A percentile compares a stretch with the other conserved stretches of the same genome.
Conservation (phyloP, 768 basidiomycete genomes). For the Tylopilus sp. region DNA sequence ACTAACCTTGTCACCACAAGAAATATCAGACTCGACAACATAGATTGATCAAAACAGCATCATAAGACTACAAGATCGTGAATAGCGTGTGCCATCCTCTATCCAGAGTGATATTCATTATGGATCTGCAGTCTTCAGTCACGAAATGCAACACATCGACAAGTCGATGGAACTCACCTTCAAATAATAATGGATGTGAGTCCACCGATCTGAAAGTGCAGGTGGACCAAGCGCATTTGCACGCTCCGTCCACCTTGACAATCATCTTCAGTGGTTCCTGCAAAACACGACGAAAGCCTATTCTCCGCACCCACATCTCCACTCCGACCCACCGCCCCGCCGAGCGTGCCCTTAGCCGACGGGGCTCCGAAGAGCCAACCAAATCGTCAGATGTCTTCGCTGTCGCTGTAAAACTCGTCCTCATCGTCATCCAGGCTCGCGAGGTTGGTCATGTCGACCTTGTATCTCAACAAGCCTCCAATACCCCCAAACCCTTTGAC, state of each 20-base stretch:
- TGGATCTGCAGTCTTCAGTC: constrained; percentile 6
- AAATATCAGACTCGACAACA: not conserved
- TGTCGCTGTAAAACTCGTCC: constrained; percentile 79
- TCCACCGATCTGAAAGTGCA: constrained; percentile 14
- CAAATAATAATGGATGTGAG: constrained; percentile 13
- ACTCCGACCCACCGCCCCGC: constrained; percentile 52
- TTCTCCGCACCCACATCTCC: constrained; percentile 3
- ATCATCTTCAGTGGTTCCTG: constrained; percentile 1
- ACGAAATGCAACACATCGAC: not conserved
- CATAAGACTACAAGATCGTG: constrained; percentile 27
- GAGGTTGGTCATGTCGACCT: constrained; percentile 91
- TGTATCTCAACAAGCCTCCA: constrained; percentile 93
- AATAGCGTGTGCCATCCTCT: constrained; percentile 7
- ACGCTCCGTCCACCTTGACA: not conserved
- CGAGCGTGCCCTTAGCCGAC: constrained; percentile 58
- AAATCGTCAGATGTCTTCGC: constrained; percentile 80
- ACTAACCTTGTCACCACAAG: constrained; percentile 7
- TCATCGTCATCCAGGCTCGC: constrained; percentile 70
- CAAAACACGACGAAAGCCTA: constrained; percentile 3
- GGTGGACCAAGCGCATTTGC: constrained; percentile 2
- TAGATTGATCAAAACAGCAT: constrained; percentile 28
- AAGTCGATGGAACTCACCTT: constrained; percentile 17
- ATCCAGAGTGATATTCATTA: constrained; percentile 9
- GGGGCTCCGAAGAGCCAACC: constrained; percentile 86
- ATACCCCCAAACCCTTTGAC: constrained; percentile 99